These are phyloP conservation scores for Didymella pinodella DNA, from an alignment of 2,329 filamentous ascomycete species.

Conservation along the genomic window DNA sequence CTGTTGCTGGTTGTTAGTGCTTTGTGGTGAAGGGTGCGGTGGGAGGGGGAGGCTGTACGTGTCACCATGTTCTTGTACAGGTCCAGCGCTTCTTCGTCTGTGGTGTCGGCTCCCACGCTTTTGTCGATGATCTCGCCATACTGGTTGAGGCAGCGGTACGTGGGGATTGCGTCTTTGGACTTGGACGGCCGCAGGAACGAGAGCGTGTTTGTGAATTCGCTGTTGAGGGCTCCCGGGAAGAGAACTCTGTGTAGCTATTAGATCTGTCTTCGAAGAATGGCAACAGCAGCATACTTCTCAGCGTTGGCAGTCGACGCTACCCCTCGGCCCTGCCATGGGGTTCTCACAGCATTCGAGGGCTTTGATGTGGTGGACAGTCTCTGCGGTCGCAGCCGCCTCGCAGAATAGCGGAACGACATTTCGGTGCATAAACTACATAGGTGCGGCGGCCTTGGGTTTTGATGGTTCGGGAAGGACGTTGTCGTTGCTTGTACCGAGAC, in stretches of 20 bases:
- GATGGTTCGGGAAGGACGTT: constrained; percentile 27
- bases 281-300: constrained; percentile 61
- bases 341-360: constrained; percentile 26
- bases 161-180: constrained; percentile 78
- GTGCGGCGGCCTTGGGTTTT: constrained; percentile 33
- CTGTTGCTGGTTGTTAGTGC: constrained; percentile 47
- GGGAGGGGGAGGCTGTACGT: constrained; percentile 42
- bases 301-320: constrained; percentile 67
- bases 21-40: not conserved
- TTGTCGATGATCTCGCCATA: constrained; percentile 84
- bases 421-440: constrained; percentile 34
- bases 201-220: constrained; percentile 84
- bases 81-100: constrained; percentile 65
- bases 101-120: constrained; percentile 70
- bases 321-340: constrained; percentile 56
- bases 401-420: constrained; percentile 48
- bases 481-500: constrained; percentile 20
- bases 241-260: constrained; percentile 56
- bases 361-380: constrained; percentile 24
- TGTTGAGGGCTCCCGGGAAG: constrained; percentile 95
- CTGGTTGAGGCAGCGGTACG: constrained; percentile 90
- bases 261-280: no score
- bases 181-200: constrained; percentile 75
- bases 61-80: constrained; percentile 72
- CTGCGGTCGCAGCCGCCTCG: constrained; percentile 36